Evolutionary conservation across 1,284 basidiomycete genomes (phyloP).

Genomic region (Cutaneotrichosporon sp.): DNA sequence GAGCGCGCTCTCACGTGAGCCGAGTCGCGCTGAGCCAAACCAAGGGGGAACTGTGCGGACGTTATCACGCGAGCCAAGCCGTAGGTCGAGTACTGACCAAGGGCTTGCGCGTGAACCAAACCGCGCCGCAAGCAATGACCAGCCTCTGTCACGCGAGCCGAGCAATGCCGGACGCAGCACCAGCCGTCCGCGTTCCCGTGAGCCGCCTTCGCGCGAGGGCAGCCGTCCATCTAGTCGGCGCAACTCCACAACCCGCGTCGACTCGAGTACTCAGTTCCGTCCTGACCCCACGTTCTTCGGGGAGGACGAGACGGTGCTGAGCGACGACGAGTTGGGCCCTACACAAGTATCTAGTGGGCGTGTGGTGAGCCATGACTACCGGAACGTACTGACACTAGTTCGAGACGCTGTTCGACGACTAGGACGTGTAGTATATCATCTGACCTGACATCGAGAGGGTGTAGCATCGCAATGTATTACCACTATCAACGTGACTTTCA

Average conservation of each 20-base stretch:
- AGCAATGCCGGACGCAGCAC: neutral
- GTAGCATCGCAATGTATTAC: slow-evolving; percentile 2
- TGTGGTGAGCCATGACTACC: slow-evolving; percentile 8
- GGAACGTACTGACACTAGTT: slow-evolving; percentile 3
- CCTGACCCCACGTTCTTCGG: slow-evolving; percentile 11
- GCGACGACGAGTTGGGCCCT: slow-evolving; percentile 15
- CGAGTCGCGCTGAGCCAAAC: neutral
- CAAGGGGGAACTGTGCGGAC: neutral
- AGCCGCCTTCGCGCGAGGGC: neutral
- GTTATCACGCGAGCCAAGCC: neutral
- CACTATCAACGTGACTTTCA: neutral
- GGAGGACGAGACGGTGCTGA: slow-evolving; percentile 12
- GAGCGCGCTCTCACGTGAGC: neutral
- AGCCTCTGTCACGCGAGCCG: neutral
- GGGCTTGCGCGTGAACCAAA: neutral
- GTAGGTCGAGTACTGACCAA: neutral
- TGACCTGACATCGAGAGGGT: neutral
- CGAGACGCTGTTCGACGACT: slow-evolving; percentile 10
- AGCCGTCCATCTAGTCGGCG: neutral
- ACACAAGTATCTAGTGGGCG: slow-evolving; percentile 17
- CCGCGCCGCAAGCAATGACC: neutral
- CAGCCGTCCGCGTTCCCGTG: neutral
- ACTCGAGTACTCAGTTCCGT: slow-evolving; percentile 4
- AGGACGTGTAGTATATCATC: slow-evolving; percentile 2
- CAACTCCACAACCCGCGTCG: neutral